phyloP scores from a whole-genome alignment of 257 asterid species.

The Solanum pimpinellifolium region DNA sequence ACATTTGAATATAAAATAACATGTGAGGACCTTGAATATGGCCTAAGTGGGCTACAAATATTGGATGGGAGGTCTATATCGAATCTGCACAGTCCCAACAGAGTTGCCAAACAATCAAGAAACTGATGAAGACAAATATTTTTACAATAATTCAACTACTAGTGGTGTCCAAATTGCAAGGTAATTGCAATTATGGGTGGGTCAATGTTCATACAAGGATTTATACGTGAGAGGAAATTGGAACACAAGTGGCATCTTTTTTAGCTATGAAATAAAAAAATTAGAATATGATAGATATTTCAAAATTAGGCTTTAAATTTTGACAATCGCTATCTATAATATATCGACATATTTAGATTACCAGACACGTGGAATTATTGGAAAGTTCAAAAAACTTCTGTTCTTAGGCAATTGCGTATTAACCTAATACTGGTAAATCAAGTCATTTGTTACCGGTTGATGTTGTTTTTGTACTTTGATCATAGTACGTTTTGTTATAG shows the following conservation, averaged over 20 bases:
- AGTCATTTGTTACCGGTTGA: neutral
- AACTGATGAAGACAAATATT: neutral
- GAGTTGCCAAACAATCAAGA: neutral
- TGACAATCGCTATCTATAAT: neutral
- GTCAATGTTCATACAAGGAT: neutral
- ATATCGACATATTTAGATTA: neutral
- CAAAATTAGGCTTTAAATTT: neutral
- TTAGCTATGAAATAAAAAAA: neutral
- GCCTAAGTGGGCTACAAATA: neutral
- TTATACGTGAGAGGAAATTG: neutral
- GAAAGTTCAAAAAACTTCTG: neutral
- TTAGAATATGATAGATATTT: neutral
- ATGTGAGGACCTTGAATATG: neutral
- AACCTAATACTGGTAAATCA: neutral
- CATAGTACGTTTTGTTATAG: too few species aligned
- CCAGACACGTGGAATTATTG: neutral
- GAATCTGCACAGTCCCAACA: neutral
- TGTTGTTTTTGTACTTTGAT: too few species aligned
- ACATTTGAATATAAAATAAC: neutral
- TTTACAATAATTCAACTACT: neutral
- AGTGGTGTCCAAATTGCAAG: neutral
- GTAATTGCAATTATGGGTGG: neutral
- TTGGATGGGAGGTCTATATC: neutral
- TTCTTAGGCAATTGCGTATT: neutral
- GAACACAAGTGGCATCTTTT: neutral